Evolutionary conservation across 495 filamentous ascomycete genomes (phyloP).

Genomic region (Letharia columbiana): DNA sequence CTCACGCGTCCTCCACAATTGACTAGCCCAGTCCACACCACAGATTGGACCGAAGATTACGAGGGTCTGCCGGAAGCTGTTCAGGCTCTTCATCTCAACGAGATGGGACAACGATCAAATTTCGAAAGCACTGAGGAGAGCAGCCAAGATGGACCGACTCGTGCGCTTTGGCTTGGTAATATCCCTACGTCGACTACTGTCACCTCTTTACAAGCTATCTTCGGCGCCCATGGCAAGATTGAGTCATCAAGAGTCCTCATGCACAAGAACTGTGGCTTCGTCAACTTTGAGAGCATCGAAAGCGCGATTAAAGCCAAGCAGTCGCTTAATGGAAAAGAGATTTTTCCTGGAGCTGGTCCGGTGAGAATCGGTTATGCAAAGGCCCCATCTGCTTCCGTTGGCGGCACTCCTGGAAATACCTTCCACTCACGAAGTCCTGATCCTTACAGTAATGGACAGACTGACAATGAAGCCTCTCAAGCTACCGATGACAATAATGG

Average conservation of each 20-base stretch:
- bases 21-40: slow-evolving; percentile 15
- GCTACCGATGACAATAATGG: slow-evolving; percentile 36
- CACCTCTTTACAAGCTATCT: slow-evolving; percentile 86
- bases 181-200: slow-evolving; percentile 96
- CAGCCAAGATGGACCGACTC: slow-evolving; percentile 80
- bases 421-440: slow-evolving; percentile 96
- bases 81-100: slow-evolving; percentile 66
- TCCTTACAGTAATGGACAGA: slow-evolving; percentile 52
- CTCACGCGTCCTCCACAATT: slow-evolving; percentile 20
- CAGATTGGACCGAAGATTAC: slow-evolving; percentile 44
- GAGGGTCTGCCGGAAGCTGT: slow-evolving; percentile 66
- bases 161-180: slow-evolving; percentile 92
- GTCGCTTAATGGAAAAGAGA: slow-evolving; percentile 88
- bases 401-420: slow-evolving; percentile 74
- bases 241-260: slow-evolving; percentile 88
- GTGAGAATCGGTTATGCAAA: slow-evolving; percentile 96
- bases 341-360: slow-evolving; percentile 93
- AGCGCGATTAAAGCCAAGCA: slow-evolving; percentile 83
- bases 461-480: slow-evolving; percentile 30
- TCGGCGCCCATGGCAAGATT: slow-evolving; percentile 81
- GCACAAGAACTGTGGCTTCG: slow-evolving; percentile 98
- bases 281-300: slow-evolving; percentile 87
- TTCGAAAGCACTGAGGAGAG: slow-evolving; percentile 53
- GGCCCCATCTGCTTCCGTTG: slow-evolving; percentile 72
- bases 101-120: slow-evolving; percentile 40